These are phyloP conservation scores for Gamarada debralockiae DNA, from an alignment of 495 filamentous ascomycete genomes.

Conservation along the genomic window DNA sequence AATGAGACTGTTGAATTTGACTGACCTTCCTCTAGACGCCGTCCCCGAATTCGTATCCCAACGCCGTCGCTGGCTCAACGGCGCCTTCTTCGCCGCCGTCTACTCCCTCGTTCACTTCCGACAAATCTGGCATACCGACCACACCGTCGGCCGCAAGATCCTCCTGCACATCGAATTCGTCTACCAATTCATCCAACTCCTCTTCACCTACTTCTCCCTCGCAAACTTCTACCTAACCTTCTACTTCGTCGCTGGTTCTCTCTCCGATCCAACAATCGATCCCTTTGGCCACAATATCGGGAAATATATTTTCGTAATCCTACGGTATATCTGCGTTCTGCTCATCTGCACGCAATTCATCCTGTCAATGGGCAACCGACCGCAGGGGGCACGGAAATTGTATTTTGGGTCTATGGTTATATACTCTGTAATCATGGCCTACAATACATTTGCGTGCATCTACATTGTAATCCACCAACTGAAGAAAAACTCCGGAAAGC, in stretches of 20 bases:
- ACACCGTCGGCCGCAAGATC: slow-evolving; percentile 83
- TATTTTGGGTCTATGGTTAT: slow-evolving; percentile 83
- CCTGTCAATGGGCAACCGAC: slow-evolving; percentile 95
- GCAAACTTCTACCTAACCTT: slow-evolving; percentile 99
- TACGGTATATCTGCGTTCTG: slow-evolving; percentile 80
- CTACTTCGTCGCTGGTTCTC: slow-evolving; percentile 96
- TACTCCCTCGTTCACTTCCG: slow-evolving; percentile 94
- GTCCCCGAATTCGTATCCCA: slow-evolving; percentile 96
- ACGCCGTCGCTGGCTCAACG: slow-evolving; percentile 94
- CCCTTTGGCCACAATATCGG: slow-evolving; percentile 87
- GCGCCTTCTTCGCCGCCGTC: slow-evolving; percentile 97
- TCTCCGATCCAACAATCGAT: slow-evolving; percentile 75
- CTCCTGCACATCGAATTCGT: slow-evolving; percentile 93
- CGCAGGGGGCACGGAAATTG: slow-evolving; percentile 91
- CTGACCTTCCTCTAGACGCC: slow-evolving; percentile 45
- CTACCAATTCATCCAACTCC: slow-evolving; percentile 85
- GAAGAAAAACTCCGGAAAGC: slow-evolving; percentile 38
- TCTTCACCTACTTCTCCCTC: slow-evolving; percentile 97
- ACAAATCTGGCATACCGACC: slow-evolving; percentile 93
- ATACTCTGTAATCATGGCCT: slow-evolving; percentile 91
- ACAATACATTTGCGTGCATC: slow-evolving; percentile 82
- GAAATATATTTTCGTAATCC: slow-evolving; percentile 76
- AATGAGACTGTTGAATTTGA: not conserved
- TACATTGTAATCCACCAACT: slow-evolving; percentile 85
- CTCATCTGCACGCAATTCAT: slow-evolving; percentile 95